Evolutionary conservation across 441 rosid species (phyloP), one percentile per base, ranked within the genome.

Genomic region (Populus tomentosa): DNA sequence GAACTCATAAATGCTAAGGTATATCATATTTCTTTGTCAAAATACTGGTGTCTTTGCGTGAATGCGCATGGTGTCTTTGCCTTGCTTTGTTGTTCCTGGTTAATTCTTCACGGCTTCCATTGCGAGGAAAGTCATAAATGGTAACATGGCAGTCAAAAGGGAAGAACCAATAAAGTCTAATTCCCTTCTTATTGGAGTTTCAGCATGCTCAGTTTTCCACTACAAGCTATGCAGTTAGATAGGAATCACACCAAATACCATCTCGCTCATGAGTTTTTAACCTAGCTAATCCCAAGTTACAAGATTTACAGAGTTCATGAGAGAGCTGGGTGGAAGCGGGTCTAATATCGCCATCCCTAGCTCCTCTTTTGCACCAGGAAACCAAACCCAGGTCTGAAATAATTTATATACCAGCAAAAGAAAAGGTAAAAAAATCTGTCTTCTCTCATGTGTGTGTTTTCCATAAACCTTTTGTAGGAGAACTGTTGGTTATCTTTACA

Each of bases 401-500:
- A 56, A 21, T 2, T 10, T 26, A 2, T 23, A 20, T 20, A 21
- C 16, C n/a, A 36, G 8, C 26, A 40, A 71, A 32, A 71, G 68
- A 64, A n/a, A 23, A 16, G 21, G 21, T 67, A 21, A 77, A 59
- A 33, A 24, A 67, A 68, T 18, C 42, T 72, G 59, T 76, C 62
- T 36, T 40, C 38, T 73, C 79, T 76, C 61, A 59, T 75, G 75
- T 50, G 3, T 78, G 66, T 69, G 74, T 42, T 81, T 79, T 92
- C 94, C 97, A 91, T 66, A 90, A 67, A 56, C 91, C 86, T 85
- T 83, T 86, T 14, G 89, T 59, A 26, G 88, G 85, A 78, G 91
- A 85, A 77, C 86, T 74, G 62, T 81, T 70, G 61, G 83, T 73
- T 35, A 89, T 81, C 84, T 85, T 86, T 59, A 89, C 77, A 73